Conservation (phyloP, 164 flowering plant genomes). For the Buxus sempervirens region DNA sequence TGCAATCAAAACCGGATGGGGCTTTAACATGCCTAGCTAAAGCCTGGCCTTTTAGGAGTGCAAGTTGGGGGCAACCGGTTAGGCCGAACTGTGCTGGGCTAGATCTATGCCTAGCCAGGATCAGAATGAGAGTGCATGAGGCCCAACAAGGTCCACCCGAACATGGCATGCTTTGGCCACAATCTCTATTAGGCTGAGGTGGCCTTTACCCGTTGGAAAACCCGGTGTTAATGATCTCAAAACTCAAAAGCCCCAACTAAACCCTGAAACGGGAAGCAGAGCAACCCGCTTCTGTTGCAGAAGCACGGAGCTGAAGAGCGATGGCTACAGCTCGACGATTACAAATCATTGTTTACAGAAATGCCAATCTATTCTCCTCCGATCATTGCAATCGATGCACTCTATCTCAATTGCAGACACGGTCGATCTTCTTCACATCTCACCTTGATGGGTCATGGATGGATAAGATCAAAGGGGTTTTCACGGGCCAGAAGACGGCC, state of each 20-base stretch:
- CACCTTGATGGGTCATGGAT: slow-evolving; percentile 52
- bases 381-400: neutral
- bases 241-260: slow-evolving; percentile 6
- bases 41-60: too few relatives aligned
- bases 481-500: slow-evolving; percentile 64
- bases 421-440: slow-evolving; percentile 56
- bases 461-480: slow-evolving; percentile 72
- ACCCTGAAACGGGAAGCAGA: neutral
- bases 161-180: too few relatives aligned
- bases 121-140: too few relatives aligned
- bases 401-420: slow-evolving; percentile 19
- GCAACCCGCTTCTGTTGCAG: neutral
- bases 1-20: too few relatives aligned
- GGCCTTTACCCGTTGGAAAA: too few relatives aligned
- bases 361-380: neutral
- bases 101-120: too few relatives aligned
- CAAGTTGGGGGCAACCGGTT: too few relatives aligned
- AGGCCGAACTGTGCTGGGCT: too few relatives aligned
- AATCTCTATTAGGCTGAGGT: too few relatives aligned
- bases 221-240: too few relatives aligned
- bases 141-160: too few relatives aligned
- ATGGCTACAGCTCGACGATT: slow-evolving; percentile 12
- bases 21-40: too few relatives aligned
- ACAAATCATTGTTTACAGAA: slow-evolving; percentile 1
- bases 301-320: neutral